Evolutionary conservation across 2,329 filamentous ascomycete species (phyloP).

Genomic region (Ophiostoma fasciatum): DNA sequence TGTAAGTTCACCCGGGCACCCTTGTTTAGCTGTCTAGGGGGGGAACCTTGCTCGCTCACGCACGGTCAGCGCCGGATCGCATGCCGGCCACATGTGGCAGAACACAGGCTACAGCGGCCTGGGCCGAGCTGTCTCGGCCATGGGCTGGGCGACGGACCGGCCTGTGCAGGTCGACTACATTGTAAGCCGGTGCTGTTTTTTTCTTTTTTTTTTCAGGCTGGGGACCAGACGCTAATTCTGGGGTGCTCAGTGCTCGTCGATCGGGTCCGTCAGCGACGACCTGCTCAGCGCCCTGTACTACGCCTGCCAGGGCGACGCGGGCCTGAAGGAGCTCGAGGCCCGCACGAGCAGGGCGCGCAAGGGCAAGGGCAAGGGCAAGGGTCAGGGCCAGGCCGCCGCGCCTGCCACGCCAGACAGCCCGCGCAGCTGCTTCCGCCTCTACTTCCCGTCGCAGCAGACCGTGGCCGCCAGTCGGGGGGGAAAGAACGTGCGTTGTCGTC

Average conservation of each 20-base stretch:
- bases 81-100: constrained; percentile 29
- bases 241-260: constrained; percentile 52
- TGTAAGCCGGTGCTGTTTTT: constrained; percentile 24
- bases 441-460: constrained; percentile 65
- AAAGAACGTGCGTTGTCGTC: constrained; percentile 28
- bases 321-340: constrained; percentile 29
- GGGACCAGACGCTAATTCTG: background rate
- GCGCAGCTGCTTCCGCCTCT: constrained; percentile 47
- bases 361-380: constrained; percentile 13
- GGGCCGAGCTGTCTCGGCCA: constrained; percentile 45
- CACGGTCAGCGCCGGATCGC: constrained; percentile 34
- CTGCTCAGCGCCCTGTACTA: constrained; percentile 45
- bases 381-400: background rate
- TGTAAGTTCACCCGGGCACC: no score
- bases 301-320: constrained; percentile 36
- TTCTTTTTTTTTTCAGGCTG: background rate
- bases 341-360: constrained; percentile 18
- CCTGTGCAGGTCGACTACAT: constrained; percentile 59
- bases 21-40: no score
- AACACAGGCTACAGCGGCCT: constrained; percentile 58
- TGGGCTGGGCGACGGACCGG: constrained; percentile 43
- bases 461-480: constrained; percentile 52
- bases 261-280: constrained; percentile 58
- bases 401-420: background rate
- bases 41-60: no score